Evolutionary conservation across 208 protist species (phyloP), one percentile per base, ranked within the genome.

Genomic region (Trypanosoma scelopori): DNA sequence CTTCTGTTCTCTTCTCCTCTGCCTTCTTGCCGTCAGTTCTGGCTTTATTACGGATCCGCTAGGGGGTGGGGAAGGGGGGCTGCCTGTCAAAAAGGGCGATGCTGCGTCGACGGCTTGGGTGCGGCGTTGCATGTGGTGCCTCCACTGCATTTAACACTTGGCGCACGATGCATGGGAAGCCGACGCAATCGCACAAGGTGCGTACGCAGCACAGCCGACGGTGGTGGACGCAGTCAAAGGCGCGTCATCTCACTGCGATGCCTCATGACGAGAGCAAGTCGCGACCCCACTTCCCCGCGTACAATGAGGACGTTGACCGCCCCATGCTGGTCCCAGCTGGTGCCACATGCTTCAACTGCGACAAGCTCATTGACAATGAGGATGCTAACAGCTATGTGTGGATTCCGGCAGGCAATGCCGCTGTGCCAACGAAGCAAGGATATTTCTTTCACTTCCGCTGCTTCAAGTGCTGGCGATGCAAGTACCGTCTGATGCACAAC

Each of bases 381-480:
- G 82, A 82, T 23, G 22, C 88, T 32, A 93, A 93, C 58, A 92
- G 85, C 73, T 93, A 90, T 72, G 90, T 96, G 18, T 96, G 90
- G 87, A 81, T 96, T 13, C 90, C 90, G 0, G 71, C 90, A 4
- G 90, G 90, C 23, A 93, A 96, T 70, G 90, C 90, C 4, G 77
- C 83, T 5, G 78, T 89, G 47, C 90, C 90, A 35, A 96, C 90
- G 12, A 53, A 47, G 66, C 80, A 92, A 71, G 90, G 90, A 37
- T 96, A 96, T 76, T 93, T 96, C 55, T 96, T 96, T 64, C 90
- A 96, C 69, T 83, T 91, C 57, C 71, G 76, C 42, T 96, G 90
- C 79, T 96, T 96, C 79, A 96, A 96, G 71, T 96, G 90, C 58
- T 86, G 80, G 78, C 75, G 84, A 52, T 96, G 90, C 72, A 89